A percentile compares a stretch with the other conserved stretches of the same genome.
Evolutionary conservation across 1,284 basidiomycete species (phyloP).

Genomic region (Omphalotus olearius): DNA sequence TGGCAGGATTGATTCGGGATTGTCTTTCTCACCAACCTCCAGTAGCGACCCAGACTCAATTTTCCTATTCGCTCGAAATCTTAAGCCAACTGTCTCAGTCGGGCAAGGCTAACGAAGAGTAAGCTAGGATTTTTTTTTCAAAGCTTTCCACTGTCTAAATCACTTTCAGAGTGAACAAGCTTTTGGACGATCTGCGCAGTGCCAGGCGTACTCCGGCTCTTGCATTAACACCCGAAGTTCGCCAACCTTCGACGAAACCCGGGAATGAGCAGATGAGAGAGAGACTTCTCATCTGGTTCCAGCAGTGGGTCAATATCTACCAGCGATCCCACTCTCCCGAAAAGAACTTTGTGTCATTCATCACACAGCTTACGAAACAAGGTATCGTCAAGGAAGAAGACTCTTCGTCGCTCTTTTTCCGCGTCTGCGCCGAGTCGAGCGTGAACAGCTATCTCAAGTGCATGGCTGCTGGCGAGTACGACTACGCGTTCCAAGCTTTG

Average conservation of each 20-base stretch:
- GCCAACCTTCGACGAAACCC: slow-evolving; percentile 53
- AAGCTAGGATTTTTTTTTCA: slow-evolving; percentile 28
- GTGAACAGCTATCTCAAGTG: slow-evolving; percentile 91
- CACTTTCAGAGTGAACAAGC: slow-evolving; percentile 42
- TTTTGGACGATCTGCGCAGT: slow-evolving; percentile 74
- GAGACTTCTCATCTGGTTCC: slow-evolving; percentile 73
- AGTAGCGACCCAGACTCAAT: slow-evolving; percentile 75
- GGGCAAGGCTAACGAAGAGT: slow-evolving; percentile 81
- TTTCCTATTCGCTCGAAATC: slow-evolving; percentile 81
- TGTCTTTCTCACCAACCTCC: slow-evolving; percentile 80
- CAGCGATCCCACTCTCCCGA: slow-evolving; percentile 88
- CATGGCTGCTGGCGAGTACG: slow-evolving; percentile 72
- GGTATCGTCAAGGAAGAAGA: slow-evolving; percentile 97
- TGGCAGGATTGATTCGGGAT: slow-evolving; percentile 82
- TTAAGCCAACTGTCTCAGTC: slow-evolving; percentile 69
- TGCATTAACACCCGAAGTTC: slow-evolving; percentile 30
- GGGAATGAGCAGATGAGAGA: slow-evolving; percentile 70
- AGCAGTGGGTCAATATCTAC: slow-evolving; percentile 95
- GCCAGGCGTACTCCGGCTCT: slow-evolving; percentile 36
- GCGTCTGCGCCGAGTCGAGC: slow-evolving; percentile 94
- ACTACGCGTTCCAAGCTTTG: slow-evolving; percentile 84
- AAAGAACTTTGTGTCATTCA: slow-evolving; percentile 96
- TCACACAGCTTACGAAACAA: slow-evolving; percentile 93
- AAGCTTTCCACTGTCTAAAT: slow-evolving; percentile 19
- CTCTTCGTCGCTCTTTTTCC: slow-evolving; percentile 96